phyloP scores from a whole-genome alignment of 2,329 filamentous ascomycete genomes.

The Cladobotryum protrusum region DNA sequence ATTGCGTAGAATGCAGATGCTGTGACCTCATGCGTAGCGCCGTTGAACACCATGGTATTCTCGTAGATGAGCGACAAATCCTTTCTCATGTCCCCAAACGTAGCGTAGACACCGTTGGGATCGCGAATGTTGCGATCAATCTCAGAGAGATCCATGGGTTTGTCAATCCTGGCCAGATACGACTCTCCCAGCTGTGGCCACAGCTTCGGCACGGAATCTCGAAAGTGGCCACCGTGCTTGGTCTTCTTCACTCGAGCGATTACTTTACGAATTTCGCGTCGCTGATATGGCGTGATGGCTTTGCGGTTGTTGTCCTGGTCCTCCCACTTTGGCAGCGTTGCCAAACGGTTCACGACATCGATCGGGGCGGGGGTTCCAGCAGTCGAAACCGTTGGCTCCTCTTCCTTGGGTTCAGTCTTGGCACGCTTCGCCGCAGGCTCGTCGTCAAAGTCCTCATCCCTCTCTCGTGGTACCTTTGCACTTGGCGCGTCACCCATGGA shows the following conservation, averaged over 20 bases:
- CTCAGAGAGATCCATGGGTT: conserved; percentile 77
- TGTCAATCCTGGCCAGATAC: conserved; percentile 60
- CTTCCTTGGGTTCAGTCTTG: conserved; percentile 57
- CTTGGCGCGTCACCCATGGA: conserved; percentile 50
- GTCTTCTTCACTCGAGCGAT: conserved; percentile 79
- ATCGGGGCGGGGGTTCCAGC: conserved; percentile 14
- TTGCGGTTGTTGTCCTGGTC: conserved; percentile 39
- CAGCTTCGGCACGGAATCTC: conserved; percentile 67
- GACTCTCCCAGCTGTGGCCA: conserved; percentile 72
- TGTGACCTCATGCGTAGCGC: conserved; percentile 67
- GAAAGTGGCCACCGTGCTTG: conserved; percentile 70
- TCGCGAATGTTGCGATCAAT: conserved; percentile 77
- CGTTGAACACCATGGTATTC: conserved; percentile 81
- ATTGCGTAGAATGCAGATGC: conserved; percentile 49
- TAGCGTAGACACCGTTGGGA: conserved; percentile 52
- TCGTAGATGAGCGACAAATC: conserved; percentile 73
- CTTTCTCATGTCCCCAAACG: conserved; percentile 63
- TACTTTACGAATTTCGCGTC: conserved; percentile 56
- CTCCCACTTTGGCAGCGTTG: conserved; percentile 32
- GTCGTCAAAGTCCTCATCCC: conserved; percentile 63
- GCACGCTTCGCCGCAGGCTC: conserved; percentile 75
- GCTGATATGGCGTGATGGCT: conserved; percentile 53
- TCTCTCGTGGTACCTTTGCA: conserved; percentile 63
- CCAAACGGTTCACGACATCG: conserved; percentile 16
- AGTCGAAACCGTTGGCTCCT: conserved; percentile 21